Base-by-base conservation (phyloP, 345 rosid genomes). In the Salix dunnii region DNA sequence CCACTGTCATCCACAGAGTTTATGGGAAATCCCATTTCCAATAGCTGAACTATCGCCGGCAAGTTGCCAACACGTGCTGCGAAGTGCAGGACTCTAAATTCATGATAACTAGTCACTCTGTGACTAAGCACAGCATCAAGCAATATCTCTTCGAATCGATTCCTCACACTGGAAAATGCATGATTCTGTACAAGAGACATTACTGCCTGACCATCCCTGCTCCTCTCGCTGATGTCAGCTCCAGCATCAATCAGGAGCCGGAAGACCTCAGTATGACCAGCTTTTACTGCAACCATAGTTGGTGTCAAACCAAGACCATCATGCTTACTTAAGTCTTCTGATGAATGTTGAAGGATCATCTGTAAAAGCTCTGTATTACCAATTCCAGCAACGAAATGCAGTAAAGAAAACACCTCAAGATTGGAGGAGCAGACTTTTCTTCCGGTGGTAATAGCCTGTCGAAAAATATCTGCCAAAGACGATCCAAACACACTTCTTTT, bases 191-290 rank as follows among this genome's bases (percentile, higher is more conserved):
- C 60, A 21, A 69, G 36, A 13, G 80, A 73, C 38, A 68, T 63
- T 3, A 77, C 40, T 5, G 72, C 71, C 55, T 77, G 76, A 40
- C 83, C 85, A 43, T 77, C 85, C 75, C 65, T 70, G 76, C 81
- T 74, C 64, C 46, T 82, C 65, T 46, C 16, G 35, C 77, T 74
- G 73, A 85, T 71, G 66, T 85, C 80, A 70, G 83, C 83, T 31
- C 81, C 74, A 14, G 70, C 68, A 71, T 65, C 61, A 35, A 82
- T 63, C 66, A 84, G 79, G 35, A 81, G 75, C 20, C 77, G 69
- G 69, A 84, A 84, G 14, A 74, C 85, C 73, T 79, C 83, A 8
- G 67, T 46, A 46, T 77, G 83, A 65, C 85, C 83, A 17, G 74
- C 58, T 65, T 71, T 76, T 40, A 77, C 73, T 7, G 81, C 71